These are phyloP conservation scores for Dothidotthia symphoricarpi DNA, from an alignment of 2,329 filamentous ascomycete species.

Conservation along the genomic window DNA sequence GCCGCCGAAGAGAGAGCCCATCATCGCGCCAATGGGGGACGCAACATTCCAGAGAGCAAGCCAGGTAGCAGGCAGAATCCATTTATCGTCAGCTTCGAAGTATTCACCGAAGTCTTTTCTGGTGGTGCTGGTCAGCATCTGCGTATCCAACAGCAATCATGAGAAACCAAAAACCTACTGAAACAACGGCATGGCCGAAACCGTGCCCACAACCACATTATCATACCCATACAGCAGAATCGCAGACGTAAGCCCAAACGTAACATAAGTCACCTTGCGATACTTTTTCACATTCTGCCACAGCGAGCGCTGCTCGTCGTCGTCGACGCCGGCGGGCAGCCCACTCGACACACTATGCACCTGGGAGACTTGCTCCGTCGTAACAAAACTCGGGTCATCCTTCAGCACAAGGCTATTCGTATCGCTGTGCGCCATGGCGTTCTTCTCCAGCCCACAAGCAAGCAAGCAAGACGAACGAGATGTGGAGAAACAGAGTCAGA, in stretches of 20 bases:
- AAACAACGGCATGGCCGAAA: slow-evolving; percentile 31
- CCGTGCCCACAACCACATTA: slow-evolving; percentile 31
- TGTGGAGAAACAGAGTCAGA: background rate
- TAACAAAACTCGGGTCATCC: background rate
- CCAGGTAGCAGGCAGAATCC: slow-evolving; percentile 32
- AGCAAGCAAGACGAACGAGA: no score
- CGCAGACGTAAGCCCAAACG: slow-evolving; percentile 25
- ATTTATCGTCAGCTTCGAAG: slow-evolving; percentile 17
- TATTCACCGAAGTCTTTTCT: slow-evolving; percentile 28
- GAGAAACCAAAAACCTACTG: slow-evolving; percentile 17
- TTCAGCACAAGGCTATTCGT: slow-evolving; percentile 7
- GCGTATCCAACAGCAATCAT: background rate
- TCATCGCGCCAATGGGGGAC: slow-evolving; percentile 28
- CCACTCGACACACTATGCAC: slow-evolving; percentile 6
- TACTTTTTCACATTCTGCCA: slow-evolving; percentile 36
- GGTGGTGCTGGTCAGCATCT: background rate
- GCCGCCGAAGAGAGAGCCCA: slow-evolving; percentile 25
- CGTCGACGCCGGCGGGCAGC: slow-evolving; percentile 3
- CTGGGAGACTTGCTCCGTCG: slow-evolving; percentile 12
- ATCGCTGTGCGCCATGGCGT: slow-evolving; percentile 10
- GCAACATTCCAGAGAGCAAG: slow-evolving; percentile 31
- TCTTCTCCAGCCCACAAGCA: slow-evolving; percentile 1
- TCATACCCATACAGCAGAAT: slow-evolving; percentile 35
- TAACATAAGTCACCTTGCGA: slow-evolving; percentile 25
- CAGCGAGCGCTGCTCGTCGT: slow-evolving; percentile 23